Conservation (phyloP, 2,329 filamentous ascomycete genomes). For the Chaetomium sp. region DNA sequence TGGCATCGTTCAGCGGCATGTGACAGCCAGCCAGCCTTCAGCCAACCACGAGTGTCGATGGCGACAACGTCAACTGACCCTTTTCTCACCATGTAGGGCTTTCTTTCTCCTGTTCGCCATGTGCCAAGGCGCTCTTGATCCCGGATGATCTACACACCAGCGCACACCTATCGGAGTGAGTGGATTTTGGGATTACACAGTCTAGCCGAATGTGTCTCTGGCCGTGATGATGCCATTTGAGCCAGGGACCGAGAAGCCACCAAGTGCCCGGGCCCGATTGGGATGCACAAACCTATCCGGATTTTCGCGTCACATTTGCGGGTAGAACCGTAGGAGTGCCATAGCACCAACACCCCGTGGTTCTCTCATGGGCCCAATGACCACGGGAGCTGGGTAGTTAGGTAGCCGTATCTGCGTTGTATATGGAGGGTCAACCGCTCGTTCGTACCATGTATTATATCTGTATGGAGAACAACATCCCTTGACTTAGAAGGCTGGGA, state of each 20-base stretch:
- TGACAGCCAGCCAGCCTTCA: conserved; percentile 18
- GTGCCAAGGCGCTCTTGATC: neutral
- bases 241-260: neutral
- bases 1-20: conserved; percentile 18
- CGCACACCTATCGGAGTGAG: neutral
- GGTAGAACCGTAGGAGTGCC: neutral
- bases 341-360: neutral
- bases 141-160: neutral
- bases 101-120: no score
- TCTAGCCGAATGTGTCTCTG: neutral
- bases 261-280: neutral
- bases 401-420: no score
- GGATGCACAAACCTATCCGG: neutral
- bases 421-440: neutral
- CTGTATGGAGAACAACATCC: neutral
- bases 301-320: neutral
- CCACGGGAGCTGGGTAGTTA: no score
- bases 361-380: neutral
- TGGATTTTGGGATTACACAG: neutral
- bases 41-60: conserved; percentile 5
- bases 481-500: no score
- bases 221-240: neutral
- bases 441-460: neutral
- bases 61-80: conserved; percentile 4
- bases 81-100: no score